Evolutionary conservation across 2,329 filamentous ascomycete genomes (phyloP).

Genomic region (Thielaviopsis ethacetica): DNA sequence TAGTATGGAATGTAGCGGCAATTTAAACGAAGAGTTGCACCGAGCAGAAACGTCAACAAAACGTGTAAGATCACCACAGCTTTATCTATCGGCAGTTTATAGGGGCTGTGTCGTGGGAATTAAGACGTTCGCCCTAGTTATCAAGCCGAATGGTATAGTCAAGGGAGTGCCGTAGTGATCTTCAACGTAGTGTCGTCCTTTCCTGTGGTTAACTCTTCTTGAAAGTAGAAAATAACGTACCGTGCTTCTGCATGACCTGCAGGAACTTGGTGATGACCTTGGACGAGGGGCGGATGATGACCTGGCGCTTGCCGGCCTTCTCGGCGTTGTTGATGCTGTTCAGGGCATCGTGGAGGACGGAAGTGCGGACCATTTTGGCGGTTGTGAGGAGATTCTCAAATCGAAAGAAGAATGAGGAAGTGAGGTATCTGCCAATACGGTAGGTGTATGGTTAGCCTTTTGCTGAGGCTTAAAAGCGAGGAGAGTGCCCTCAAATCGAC

Average conservation of each 20-base stretch:
- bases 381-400: constrained; percentile 63
- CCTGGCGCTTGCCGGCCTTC: constrained; percentile 99
- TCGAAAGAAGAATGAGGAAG: constrained; percentile 33
- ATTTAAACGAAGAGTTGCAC: constrained; percentile 90
- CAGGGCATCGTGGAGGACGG: constrained; percentile 97
- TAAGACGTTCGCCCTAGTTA: constrained; percentile 97
- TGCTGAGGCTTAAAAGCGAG: constrained; percentile 41
- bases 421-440: constrained; percentile 44
- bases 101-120: constrained; percentile 81
- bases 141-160: constrained; percentile 64
- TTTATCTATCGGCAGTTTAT: constrained; percentile 99
- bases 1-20: constrained; percentile 63
- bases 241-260: constrained; percentile 97
- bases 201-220: not conserved
- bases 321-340: constrained; percentile 99
- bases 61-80: constrained; percentile 88
- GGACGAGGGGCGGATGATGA: constrained; percentile 91
- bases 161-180: constrained; percentile 2
- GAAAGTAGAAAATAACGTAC: constrained; percentile 42
- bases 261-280: constrained; percentile 99
- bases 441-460: constrained; percentile 40
- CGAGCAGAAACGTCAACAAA: constrained; percentile 44
- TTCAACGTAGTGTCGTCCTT: not conserved
- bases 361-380: constrained; percentile 97
- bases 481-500: constrained; percentile 46